A percentile compares a stretch with the other conserved stretches of the same genome.
phyloP scores from a whole-genome alignment of 1,139 yeast genomes.

The Yamadazyma atmosphaerica region DNA sequence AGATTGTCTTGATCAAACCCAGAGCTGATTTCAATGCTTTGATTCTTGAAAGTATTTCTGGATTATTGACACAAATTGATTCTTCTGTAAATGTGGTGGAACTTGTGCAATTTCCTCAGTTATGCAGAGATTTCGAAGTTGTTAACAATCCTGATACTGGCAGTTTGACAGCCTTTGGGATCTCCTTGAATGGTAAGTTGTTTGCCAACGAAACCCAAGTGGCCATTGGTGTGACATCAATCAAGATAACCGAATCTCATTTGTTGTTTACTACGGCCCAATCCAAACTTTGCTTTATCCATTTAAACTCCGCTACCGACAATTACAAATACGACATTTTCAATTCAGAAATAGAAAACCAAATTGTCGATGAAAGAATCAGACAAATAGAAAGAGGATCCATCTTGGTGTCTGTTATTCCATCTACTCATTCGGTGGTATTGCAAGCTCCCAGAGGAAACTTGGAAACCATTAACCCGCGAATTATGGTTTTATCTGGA shows the following conservation, averaged over 20 bases:
- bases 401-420: slow-evolving; percentile 72
- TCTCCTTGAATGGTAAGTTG: slow-evolving; percentile 71
- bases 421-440: slow-evolving; percentile 79
- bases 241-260: slow-evolving; percentile 70
- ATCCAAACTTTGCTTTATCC: slow-evolving; percentile 79
- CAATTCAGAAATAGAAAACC: slow-evolving; percentile 16
- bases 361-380: slow-evolving; percentile 69
- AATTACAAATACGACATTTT: slow-evolving; percentile 27
- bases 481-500: slow-evolving; percentile 86
- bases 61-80: slow-evolving; percentile 50
- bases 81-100: slow-evolving; percentile 22
- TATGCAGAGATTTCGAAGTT: slow-evolving; percentile 65
- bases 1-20: slow-evolving; percentile 57
- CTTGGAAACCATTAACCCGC: slow-evolving; percentile 88
- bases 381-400: slow-evolving; percentile 93
- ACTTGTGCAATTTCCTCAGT: slow-evolving; percentile 61
- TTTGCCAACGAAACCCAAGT: slow-evolving; percentile 63
- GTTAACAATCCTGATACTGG: slow-evolving; percentile 31
- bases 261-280: slow-evolving; percentile 87
- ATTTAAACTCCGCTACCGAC: slow-evolving; percentile 49
- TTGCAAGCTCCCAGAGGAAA: slow-evolving; percentile 97
- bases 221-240: slow-evolving; percentile 81
- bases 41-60: slow-evolving; percentile 64
- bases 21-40: slow-evolving; percentile 53
- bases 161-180: slow-evolving; percentile 59